Base-by-base conservation (phyloP, 169 alveolate genomes). In the Plasmodium relictum region DNA sequence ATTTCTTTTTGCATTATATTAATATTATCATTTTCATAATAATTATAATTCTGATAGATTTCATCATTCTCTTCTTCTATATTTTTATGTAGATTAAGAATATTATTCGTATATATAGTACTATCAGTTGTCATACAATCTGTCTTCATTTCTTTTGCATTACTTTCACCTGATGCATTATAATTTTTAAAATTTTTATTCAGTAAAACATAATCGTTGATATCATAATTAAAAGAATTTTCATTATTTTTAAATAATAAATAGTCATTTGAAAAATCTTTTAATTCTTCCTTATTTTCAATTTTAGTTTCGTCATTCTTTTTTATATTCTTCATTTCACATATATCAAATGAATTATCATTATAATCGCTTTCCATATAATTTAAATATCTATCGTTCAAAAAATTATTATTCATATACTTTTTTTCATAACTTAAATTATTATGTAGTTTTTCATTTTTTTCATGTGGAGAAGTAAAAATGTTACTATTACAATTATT, bases 51-150 rank as follows among this genome's bases (percentile, higher is more conserved):
- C n/a, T 26, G 41, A n/a, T 26, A 48, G 3, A 41, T 18, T 0
- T 59, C 73, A 18, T 74, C 88, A 44, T 59, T 65, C 20, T 59
- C 88, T 31, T 74, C 63, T 24, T 52, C 63, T 59, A 42, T 39
- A 59, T 59, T 74, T 20, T 74, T 74, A 50, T 58, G 18, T 65
- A 20, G 16, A 26, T 45, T 73, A 6, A 37, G 14, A 8, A 48
- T 22, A 18, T 54, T 73, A 73, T 74, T 74, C 14, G 63, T 59
- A 31, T 24, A 12, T 74, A 74, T 59, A 22, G 39, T 59, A 31
- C 73, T 74, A 52, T 74, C 88, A 7, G 63, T 59, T 22, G 24
- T 16, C 58, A 18, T 26, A 42, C 54, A 74, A 7, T 20, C 42
- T 18, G 39, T 44, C 26, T 74, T 59, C 73, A 74, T 31, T 24